Percentiles rank a stretch among this genome's conserved stretches.
These are phyloP conservation scores for Talaromyces sp. DNA, from an alignment of 2,329 filamentous ascomycete species.

Conservation along the genomic window DNA sequence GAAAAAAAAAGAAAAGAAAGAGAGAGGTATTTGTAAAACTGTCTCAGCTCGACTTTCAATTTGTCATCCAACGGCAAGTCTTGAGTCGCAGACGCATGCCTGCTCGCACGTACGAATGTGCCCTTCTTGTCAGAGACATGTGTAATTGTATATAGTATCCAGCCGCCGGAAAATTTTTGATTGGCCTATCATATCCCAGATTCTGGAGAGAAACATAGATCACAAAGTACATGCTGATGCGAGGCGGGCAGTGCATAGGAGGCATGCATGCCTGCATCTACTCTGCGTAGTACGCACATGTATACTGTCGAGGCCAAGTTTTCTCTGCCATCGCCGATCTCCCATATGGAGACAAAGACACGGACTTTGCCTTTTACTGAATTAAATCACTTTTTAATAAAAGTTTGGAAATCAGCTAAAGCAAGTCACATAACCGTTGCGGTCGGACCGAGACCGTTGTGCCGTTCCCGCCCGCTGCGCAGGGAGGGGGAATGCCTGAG, in stretches of 20 bases:
- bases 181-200: not conserved
- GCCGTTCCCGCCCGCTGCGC: too few species aligned
- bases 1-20: not conserved
- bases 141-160: not conserved
- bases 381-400: not conserved
- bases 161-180: not conserved
- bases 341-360: not conserved
- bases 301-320: not conserved
- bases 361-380: not conserved
- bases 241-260: not conserved
- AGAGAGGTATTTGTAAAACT: not conserved
- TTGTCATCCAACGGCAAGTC: not conserved
- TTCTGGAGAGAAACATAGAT: not conserved
- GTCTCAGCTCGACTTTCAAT: not conserved
- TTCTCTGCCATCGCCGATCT: not conserved
- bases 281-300: not conserved
- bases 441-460: not conserved
- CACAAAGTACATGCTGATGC: not conserved
- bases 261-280: not conserved
- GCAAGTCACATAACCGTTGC: not conserved
- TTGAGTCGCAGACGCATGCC: not conserved
- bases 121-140: not conserved
- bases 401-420: not conserved
- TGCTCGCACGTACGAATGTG: not conserved
- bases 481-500: not conserved